Base-by-base conservation (phyloP, 345 rosid species). In the Populus nigra region DNA sequence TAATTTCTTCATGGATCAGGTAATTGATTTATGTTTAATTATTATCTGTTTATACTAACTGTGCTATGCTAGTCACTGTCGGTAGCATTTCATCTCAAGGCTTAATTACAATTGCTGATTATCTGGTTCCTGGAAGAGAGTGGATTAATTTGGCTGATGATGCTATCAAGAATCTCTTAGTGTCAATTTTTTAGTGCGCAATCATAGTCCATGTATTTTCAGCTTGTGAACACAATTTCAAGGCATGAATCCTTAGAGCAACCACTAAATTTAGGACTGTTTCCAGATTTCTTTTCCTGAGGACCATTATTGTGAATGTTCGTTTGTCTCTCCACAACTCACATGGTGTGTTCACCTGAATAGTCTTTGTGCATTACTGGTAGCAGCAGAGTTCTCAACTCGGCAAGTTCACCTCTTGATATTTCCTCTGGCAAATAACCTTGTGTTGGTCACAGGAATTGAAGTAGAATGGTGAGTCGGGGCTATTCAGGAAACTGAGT, bases 1-100 rank as follows among this genome's bases (percentile, higher is more conserved):
- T 17, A 88, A 83, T 68, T 94, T 96, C 89, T 88, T 89, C 82
- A 90, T 96, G 89, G 99, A 96, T 87, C 99, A 96, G 89, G 99
- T 79, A 79, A 91, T 88, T 83, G 39, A 5, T 39, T 15, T 5
- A 12, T 6, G 22, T 31, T 77, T 8, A 4, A 5, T 18, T 57
- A 3, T 18, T 8, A 7, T 57, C 7, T 22, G 8, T 11, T 39
- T 49, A 43, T 57, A 6, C 27, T 7, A 12, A 20, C 7, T 22
- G 4, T 6, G 27, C 36, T 5, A 12, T 35, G 63, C 1, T n/a
- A 35, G 18, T 66, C 16, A 22, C 71, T 22, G 20, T 53, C 69
- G 20, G 2, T 45, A 47, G 8, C 62, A 31, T 41, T 23, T 49
- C 39, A 49, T 71, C 36, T 47, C 61, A 49, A 17, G 39, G 61